Percentiles rank a stretch among this genome's conserved stretches.
phyloP scores from a whole-genome alignment of 169 alveolate genomes.

The Sarcocystis neurona region DNA sequence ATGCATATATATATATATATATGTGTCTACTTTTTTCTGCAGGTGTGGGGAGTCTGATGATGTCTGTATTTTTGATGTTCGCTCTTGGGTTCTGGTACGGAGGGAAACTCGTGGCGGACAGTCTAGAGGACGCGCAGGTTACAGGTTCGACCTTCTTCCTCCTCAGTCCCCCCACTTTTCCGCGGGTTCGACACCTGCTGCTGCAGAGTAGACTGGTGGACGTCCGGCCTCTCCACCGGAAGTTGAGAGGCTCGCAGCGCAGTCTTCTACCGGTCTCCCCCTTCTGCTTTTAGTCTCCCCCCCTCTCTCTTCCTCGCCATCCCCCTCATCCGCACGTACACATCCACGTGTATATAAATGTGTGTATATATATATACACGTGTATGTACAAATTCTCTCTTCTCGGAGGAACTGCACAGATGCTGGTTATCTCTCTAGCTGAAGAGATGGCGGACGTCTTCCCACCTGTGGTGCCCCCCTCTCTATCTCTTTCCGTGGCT shows the following conservation, averaged over 20 bases:
- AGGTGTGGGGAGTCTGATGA: conserved; percentile 51
- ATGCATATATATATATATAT: background rate
- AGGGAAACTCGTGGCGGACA: conserved; percentile 47
- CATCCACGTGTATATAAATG: too few species aligned
- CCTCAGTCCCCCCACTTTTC: background rate
- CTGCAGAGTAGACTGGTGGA: background rate
- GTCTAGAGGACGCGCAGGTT: background rate
- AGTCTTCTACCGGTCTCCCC: background rate
- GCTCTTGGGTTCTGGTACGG: conserved; percentile 68
- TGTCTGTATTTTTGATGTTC: conserved; percentile 59
- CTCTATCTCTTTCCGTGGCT: too few species aligned
- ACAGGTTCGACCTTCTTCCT: background rate
- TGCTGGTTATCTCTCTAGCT: too few species aligned
- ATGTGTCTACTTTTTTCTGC: background rate
- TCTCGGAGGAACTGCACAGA: too few species aligned
- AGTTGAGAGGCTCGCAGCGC: too few species aligned
- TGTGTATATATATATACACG: too few species aligned
- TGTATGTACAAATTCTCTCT: too few species aligned
- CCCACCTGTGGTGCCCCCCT: too few species aligned
- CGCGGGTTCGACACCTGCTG: background rate
- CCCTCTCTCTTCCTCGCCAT: background rate
- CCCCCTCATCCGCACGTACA: too few species aligned
- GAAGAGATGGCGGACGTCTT: too few species aligned
- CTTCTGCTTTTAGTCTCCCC: background rate
- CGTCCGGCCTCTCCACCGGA: background rate